Conservation (phyloP, 2,329 filamentous ascomycete species). For the Pseudogymnoascus sp. region DNA sequence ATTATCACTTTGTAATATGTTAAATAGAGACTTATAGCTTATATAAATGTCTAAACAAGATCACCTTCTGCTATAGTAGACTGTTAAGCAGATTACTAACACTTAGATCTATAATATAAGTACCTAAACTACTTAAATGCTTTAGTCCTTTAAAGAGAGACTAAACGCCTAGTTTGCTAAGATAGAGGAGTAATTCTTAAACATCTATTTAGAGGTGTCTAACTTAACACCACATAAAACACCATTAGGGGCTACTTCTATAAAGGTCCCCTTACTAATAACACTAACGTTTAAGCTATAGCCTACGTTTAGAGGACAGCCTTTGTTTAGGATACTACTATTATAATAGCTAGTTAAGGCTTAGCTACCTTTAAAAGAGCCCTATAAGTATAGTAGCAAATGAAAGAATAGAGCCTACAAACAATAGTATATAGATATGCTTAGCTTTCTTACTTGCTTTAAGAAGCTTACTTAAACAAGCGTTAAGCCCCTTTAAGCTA, state of each 20-base stretch:
- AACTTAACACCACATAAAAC: background rate
- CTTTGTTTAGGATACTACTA: too few relatives aligned
- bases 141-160: background rate
- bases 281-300: too few relatives aligned
- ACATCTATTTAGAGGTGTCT: background rate
- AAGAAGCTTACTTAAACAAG: background rate
- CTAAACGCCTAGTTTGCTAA: background rate
- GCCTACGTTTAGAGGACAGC: too few relatives aligned
- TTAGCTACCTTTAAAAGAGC: background rate
- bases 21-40: background rate
- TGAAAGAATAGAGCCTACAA: background rate
- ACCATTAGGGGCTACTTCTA: too few relatives aligned
- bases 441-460: background rate
- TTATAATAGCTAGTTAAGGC: background rate
- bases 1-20: background rate
- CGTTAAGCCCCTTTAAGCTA: background rate
- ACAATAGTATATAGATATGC: background rate
- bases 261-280: too few relatives aligned
- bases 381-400: background rate
- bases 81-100: background rate
- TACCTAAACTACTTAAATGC: background rate
- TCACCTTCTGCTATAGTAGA: background rate
- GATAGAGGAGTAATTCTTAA: background rate
- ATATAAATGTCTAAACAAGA: background rate
- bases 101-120: background rate